Conservation (phyloP, 805 yeast genomes). For the Cyberlindnera mrakii region DNA sequence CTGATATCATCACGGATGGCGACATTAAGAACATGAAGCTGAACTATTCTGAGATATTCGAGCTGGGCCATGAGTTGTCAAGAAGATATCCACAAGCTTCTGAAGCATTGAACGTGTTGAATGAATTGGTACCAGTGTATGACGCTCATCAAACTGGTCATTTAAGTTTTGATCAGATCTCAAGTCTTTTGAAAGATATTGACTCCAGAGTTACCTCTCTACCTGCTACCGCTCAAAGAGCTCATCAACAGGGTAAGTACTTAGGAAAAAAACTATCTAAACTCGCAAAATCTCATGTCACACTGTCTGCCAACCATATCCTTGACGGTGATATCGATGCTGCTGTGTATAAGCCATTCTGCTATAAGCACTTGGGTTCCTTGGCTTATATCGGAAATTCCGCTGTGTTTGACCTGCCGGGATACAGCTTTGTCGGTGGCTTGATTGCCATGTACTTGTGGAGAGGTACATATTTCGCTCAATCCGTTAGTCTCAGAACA, state of each 20-base stretch:
- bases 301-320: slow-evolving; percentile 38
- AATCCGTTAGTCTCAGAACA: slow-evolving; percentile 58
- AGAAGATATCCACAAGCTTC: slow-evolving; percentile 51
- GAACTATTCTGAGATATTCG: slow-evolving; percentile 41
- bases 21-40: slow-evolving; percentile 45
- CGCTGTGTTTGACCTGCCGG: slow-evolving; percentile 63
- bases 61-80: slow-evolving; percentile 41
- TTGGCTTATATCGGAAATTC: slow-evolving; percentile 66
- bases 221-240: slow-evolving; percentile 74
- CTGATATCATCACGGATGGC: slow-evolving; percentile 38
- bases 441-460: slow-evolving; percentile 65
- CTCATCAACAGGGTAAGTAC: slow-evolving; percentile 65
- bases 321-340: slow-evolving; percentile 52
- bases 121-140: slow-evolving; percentile 46
- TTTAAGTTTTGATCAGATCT: slow-evolving; percentile 47
- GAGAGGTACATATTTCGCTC: slow-evolving; percentile 67
- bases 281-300: slow-evolving; percentile 40
- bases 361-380: slow-evolving; percentile 58
- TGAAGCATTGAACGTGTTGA: slow-evolving; percentile 46
- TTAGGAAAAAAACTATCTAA: slow-evolving; percentile 54
- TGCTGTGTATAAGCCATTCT: slow-evolving; percentile 50
- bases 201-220: slow-evolving; percentile 60
- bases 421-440: slow-evolving; percentile 59
- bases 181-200: slow-evolving; percentile 43
- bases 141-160: slow-evolving; percentile 43